These are phyloP conservation scores for Trichoderma aggressivum DNA, from an alignment of 2,329 filamentous ascomycete species.

Conservation along the genomic window DNA sequence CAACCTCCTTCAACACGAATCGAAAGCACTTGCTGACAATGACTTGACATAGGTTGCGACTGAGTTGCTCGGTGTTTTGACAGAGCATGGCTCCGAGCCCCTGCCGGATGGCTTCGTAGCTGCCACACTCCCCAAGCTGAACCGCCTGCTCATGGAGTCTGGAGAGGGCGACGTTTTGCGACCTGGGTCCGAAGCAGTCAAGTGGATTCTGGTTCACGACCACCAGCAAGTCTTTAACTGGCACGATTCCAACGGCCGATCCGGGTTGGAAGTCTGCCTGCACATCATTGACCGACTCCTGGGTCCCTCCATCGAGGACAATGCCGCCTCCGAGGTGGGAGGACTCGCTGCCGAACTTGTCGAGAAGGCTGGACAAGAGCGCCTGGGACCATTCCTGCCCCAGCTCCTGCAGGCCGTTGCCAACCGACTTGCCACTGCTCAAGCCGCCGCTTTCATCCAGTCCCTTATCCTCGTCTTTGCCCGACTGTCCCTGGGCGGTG, in stretches of 20 bases:
- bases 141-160: slow-evolving; percentile 74
- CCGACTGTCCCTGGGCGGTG: slow-evolving; percentile 77
- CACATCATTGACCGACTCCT: slow-evolving; percentile 90
- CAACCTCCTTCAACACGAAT: neutral
- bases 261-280: slow-evolving; percentile 82
- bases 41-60: slow-evolving; percentile 60
- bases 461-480: slow-evolving; percentile 95
- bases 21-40: neutral
- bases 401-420: slow-evolving; percentile 89
- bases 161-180: slow-evolving; percentile 85
- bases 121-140: slow-evolving; percentile 82
- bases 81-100: slow-evolving; percentile 79
- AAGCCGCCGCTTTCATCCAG: slow-evolving; percentile 88
- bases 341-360: slow-evolving; percentile 91
- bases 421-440: slow-evolving; percentile 74
- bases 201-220: slow-evolving; percentile 86
- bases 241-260: slow-evolving; percentile 75
- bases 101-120: slow-evolving; percentile 83
- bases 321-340: slow-evolving; percentile 92
- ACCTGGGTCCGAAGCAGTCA: slow-evolving; percentile 79
- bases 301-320: slow-evolving; percentile 80
- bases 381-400: slow-evolving; percentile 83
- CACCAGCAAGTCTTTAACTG: slow-evolving; percentile 85
- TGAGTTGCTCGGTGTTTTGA: slow-evolving; percentile 76
- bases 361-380: slow-evolving; percentile 88